Conservation (phyloP, 1,139 yeast species). For the Magnusiomyces tetraspermus region DNA sequence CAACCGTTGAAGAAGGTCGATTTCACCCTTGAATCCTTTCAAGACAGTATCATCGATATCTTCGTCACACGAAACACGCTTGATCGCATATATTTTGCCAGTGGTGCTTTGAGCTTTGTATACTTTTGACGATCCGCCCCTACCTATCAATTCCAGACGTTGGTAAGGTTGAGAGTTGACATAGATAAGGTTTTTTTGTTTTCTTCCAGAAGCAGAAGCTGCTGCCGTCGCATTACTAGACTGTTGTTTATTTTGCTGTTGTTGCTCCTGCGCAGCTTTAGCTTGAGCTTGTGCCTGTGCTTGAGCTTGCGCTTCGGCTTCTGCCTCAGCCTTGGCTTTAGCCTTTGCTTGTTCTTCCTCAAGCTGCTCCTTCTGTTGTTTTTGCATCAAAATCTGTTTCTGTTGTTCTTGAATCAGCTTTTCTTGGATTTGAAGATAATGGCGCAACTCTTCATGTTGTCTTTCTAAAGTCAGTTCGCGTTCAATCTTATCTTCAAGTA, state of each 20-base stretch:
- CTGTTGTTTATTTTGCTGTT: constrained; percentile 14
- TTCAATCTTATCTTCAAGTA: constrained; percentile 11
- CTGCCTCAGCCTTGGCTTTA: not conserved
- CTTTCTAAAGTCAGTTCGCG: constrained; percentile 13
- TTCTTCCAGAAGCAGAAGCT: constrained; percentile 6
- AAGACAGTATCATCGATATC: constrained; percentile 70
- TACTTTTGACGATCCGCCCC: constrained; percentile 92
- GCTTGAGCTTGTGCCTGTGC: too few species aligned
- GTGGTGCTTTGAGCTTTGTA: constrained; percentile 61
- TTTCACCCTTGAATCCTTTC: constrained; percentile 81
- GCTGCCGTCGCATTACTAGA: not conserved
- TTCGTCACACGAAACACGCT: constrained; percentile 63
- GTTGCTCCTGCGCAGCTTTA: constrained; percentile 4
- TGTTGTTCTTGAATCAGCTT: constrained; percentile 13
- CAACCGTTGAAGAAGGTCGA: constrained; percentile 57
- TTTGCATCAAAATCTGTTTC: constrained; percentile 6
- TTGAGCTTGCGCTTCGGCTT: not conserved
- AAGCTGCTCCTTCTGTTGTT: constrained; percentile 6
- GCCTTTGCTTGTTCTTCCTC: not conserved
- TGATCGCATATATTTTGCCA: constrained; percentile 60
- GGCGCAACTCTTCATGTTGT: constrained; percentile 14
- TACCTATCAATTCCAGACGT: constrained; percentile 68
- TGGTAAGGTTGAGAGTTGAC: constrained; percentile 62
- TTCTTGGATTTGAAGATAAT: constrained; percentile 13
- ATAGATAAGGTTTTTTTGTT: constrained; percentile 25